Conservation (phyloP, 2,329 filamentous ascomycete species). For the Cryphonectria japonica region DNA sequence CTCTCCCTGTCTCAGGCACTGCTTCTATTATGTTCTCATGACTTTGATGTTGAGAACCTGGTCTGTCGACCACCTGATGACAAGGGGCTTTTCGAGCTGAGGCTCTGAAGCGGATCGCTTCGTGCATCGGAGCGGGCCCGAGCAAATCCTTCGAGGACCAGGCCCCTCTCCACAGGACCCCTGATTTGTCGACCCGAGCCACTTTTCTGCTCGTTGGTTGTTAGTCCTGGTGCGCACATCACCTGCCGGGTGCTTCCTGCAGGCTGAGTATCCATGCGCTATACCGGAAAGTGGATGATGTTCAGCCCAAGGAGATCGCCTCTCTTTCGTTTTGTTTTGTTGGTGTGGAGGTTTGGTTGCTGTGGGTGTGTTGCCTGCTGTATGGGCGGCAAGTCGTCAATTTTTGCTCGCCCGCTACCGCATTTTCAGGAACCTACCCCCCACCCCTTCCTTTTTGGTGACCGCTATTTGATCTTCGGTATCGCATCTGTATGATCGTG, state of each 20-base stretch:
- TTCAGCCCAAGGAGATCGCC: not conserved
- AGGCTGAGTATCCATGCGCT: not conserved
- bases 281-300: not conserved
- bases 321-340: not conserved
- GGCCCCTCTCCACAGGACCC: not conserved
- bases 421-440: not conserved
- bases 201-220: not conserved
- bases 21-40: not conserved
- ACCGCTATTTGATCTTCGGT: slow-evolving; percentile 25
- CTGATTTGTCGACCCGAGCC: not conserved
- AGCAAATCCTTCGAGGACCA: slow-evolving; percentile 5
- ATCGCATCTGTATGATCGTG: not conserved
- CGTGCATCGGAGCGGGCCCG: not conserved
- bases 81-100: not conserved
- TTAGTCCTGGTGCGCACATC: not conserved
- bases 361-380: not conserved
- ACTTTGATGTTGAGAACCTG: not conserved
- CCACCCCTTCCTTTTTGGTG: slow-evolving; percentile 14
- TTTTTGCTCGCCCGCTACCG: not conserved
- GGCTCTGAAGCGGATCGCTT: slow-evolving; percentile 6
- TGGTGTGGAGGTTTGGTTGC: not conserved
- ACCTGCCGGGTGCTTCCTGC: not conserved
- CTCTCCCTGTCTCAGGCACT: not conserved
- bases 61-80: not conserved
- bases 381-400: not conserved